Base-by-base conservation (phyloP, 768 basidiomycete genomes). In the Termitomyces sp. region DNA sequence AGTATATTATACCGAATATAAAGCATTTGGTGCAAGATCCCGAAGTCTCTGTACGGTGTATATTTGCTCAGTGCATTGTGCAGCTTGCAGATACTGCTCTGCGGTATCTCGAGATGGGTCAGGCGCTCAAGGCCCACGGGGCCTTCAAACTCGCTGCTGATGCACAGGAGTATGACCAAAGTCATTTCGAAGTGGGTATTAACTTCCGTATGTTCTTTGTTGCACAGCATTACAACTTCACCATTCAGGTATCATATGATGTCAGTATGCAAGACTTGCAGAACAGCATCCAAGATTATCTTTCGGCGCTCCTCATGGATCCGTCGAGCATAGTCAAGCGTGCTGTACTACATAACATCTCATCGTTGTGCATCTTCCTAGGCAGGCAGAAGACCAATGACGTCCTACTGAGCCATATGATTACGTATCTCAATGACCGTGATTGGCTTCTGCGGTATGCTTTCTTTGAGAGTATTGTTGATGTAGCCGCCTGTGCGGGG, bases 391-490 rank as follows among this genome's bases (percentile, higher is more conserved):
- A 85, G 66, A 96, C 97, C 1, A 96, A 96, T 70, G 97, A 99
- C 62, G 90, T 98, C 8, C 72, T 99, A 7, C 73, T 99, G 42
- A 95, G 93, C 53, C 88, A 90, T 66, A 87, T 91, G 81, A 87
- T 89, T 60, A 90, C 88, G 0, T 89, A 88, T 63, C 74, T 89
- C 70, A 62, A 96, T 63, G 92, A 96, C 64, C 77, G 91, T 17
- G 95, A 98, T 67, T 98, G 97, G 96, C 71, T 88, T 15, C 71
- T 98, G 50, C 81, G 97, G 2, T 83, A 85, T 63, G 90, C 91
- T 0, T 99, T 98, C 70, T 97, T 98, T 64, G 94, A 96, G 66
- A 90, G 90, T 57, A 93, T 97, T 28, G 92, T 98, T 19, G 94
- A 93, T 58, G 93, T 99, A 1, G 95, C 95, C 5, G 90, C 90